Conservation (phyloP, 2,329 filamentous ascomycete genomes). For the Verticillium klebahnii region DNA sequence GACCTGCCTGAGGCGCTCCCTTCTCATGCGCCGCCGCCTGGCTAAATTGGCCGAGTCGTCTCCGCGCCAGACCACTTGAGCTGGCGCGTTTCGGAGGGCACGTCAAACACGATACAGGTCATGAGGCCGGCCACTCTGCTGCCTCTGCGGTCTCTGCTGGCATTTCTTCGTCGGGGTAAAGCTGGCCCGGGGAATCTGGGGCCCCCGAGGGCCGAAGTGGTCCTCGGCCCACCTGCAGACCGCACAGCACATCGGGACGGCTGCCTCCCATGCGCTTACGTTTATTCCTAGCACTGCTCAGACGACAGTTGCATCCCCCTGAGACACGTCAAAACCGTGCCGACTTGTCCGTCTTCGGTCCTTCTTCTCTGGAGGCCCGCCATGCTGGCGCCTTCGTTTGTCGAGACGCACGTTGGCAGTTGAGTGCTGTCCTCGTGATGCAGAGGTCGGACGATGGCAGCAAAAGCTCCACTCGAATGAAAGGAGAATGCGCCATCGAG, state of each 20-base stretch:
- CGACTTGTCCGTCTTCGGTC: neutral
- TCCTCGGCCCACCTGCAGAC: neutral
- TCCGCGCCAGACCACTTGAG: conserved; percentile 1
- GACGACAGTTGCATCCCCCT: neutral
- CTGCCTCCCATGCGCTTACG: neutral
- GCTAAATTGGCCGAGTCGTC: conserved; percentile 13
- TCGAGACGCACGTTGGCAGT: neutral
- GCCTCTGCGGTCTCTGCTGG: neutral
- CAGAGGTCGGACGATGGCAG: neutral
- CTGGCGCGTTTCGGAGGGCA: neutral
- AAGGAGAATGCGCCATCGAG: no score
- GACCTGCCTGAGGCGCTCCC: conserved; percentile 6
- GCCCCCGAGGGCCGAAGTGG: neutral
- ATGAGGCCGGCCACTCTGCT: neutral
- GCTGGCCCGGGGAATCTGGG: neutral
- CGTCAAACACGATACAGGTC: neutral
- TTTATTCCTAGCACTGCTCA: neutral
- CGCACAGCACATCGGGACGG: neutral
- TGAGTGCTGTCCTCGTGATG: neutral
- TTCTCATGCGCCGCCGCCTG: conserved; percentile 7
- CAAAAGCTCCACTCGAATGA: neutral
- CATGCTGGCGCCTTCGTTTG: neutral
- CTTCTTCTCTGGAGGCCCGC: neutral
- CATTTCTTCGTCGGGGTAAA: neutral
- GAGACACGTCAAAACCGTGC: neutral